Evolutionary conservation across 1,284 basidiomycete genomes (phyloP).

Genomic region (Ustilago shanxiensis): DNA sequence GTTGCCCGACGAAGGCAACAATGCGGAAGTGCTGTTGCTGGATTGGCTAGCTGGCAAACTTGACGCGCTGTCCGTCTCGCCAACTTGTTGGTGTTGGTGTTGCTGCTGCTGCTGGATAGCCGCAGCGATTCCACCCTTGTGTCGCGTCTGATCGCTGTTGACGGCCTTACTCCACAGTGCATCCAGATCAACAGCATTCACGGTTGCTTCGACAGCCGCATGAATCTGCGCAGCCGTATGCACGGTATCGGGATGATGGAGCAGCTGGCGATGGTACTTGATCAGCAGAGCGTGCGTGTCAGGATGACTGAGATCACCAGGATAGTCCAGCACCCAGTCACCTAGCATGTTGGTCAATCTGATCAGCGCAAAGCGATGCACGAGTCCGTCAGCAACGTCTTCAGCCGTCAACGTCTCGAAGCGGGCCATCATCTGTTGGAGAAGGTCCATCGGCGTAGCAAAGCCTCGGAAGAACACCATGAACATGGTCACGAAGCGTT

Average conservation of each 20-base stretch:
- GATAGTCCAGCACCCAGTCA: slow-evolving; percentile 66
- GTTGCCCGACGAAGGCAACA: slow-evolving; percentile 25
- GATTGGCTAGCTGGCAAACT: slow-evolving; percentile 23
- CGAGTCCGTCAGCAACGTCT: slow-evolving; percentile 50
- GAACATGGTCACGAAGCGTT: slow-evolving; percentile 60
- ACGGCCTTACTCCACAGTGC: slow-evolving; percentile 60
- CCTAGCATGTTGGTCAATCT: slow-evolving; percentile 58
- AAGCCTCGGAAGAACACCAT: slow-evolving; percentile 67
- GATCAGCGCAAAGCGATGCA: slow-evolving; percentile 63
- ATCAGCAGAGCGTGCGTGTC: slow-evolving; percentile 54
- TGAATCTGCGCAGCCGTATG: slow-evolving; percentile 53
- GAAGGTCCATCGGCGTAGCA: slow-evolving; percentile 59
- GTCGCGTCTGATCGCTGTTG: slow-evolving; percentile 50
- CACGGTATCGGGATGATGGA: slow-evolving; percentile 50
- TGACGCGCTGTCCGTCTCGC: slow-evolving; percentile 1
- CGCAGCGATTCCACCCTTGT: slow-evolving; percentile 14
- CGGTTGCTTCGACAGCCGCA: slow-evolving; percentile 47
- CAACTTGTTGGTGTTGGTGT: slow-evolving; percentile 8
- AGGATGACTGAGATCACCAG: slow-evolving; percentile 60
- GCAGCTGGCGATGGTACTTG: slow-evolving; percentile 49
- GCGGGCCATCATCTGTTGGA: slow-evolving; percentile 53
- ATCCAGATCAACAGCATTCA: slow-evolving; percentile 52
- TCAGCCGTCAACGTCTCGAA: slow-evolving; percentile 55
- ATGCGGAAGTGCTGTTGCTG: slow-evolving; percentile 17
- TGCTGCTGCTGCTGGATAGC: slow-evolving; percentile 2